Conservation (phyloP, 129 eudicot species). For the Cynara cardunculus region DNA sequence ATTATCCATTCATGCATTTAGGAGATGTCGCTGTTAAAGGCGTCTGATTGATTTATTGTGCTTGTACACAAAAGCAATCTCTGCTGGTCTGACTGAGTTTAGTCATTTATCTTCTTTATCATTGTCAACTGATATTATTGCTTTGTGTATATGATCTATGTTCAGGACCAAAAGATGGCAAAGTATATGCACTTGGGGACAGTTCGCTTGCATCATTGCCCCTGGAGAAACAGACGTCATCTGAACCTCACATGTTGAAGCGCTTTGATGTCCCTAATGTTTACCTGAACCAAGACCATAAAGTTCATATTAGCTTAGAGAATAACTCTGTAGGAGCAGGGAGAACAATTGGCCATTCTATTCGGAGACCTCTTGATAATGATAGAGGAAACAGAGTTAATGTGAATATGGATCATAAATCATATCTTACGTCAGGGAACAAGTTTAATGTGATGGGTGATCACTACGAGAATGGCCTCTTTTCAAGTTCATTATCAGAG, state of each 20-base stretch:
- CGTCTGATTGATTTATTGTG: background rate
- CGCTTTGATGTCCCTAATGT: slow-evolving; percentile 38
- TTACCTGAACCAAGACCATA: slow-evolving; percentile 38
- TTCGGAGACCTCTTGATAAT: slow-evolving; percentile 40
- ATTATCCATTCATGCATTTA: background rate
- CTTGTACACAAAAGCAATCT: background rate
- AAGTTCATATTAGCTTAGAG: slow-evolving; percentile 37
- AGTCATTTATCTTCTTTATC: background rate
- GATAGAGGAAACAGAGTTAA: slow-evolving; percentile 37
- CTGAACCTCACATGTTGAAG: slow-evolving; percentile 47
- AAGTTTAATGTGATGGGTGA: slow-evolving; percentile 45
- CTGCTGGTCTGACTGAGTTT: background rate
- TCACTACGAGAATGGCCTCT: slow-evolving; percentile 73
- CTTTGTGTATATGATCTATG: background rate
- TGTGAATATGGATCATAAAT: slow-evolving; percentile 28
- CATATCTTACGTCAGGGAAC: slow-evolving; percentile 37
- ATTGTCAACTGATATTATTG: background rate
- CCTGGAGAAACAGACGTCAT: slow-evolving; percentile 44
- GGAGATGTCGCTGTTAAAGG: background rate
- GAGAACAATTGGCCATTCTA: slow-evolving; percentile 46
- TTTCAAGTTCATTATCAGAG: slow-evolving; percentile 87
- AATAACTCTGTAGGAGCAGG: slow-evolving; percentile 46
- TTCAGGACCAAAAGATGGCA: slow-evolving; percentile 48
- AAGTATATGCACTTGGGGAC: slow-evolving; percentile 36
- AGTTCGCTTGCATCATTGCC: slow-evolving; percentile 43